A percentile compares a stretch with the other conserved stretches of the same genome.
Conservation (phyloP, 2,329 filamentous ascomycete species). For the Colletotrichum godetiae region DNA sequence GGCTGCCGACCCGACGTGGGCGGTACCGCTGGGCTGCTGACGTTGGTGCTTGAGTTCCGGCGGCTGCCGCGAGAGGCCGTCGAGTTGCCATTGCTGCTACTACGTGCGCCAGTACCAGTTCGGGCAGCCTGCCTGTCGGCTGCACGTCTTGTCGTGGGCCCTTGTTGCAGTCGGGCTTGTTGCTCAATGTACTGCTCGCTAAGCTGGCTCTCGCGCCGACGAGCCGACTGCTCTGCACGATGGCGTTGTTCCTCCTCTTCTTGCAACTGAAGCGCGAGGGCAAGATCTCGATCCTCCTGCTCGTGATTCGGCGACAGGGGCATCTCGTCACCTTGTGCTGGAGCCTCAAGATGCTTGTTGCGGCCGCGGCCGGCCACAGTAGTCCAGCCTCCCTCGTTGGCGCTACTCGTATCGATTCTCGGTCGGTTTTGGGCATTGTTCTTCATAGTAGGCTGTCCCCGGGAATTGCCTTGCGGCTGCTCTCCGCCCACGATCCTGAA, state of each 20-base stretch:
- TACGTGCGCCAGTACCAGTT: conserved; percentile 28
- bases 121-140: conserved; percentile 36
- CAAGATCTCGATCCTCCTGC: conserved; percentile 88
- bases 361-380: conserved; percentile 55
- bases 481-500: conserved; percentile 83
- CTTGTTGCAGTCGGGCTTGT: conserved; percentile 57
- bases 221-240: conserved; percentile 68
- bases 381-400: conserved; percentile 60
- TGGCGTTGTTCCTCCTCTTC: conserved; percentile 91
- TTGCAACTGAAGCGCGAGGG: conserved; percentile 90
- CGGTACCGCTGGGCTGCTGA: conserved; percentile 35
- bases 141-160: conserved; percentile 40
- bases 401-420: neutral
- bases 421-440: conserved; percentile 14
- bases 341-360: conserved; percentile 8
- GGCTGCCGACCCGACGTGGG: conserved; percentile 25
- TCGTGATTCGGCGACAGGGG: conserved; percentile 59
- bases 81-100: conserved; percentile 27
- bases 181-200: conserved; percentile 79
- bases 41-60: conserved; percentile 27
- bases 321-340: conserved; percentile 37
- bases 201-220: conserved; percentile 73
- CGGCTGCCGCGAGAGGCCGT: conserved; percentile 23
- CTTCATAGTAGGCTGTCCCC: neutral
- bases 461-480: conserved; percentile 39